Percentiles rank a stretch among this genome's conserved stretches.
Conservation (phyloP, 139 green algal species). For the Chlorella sp. region DNA sequence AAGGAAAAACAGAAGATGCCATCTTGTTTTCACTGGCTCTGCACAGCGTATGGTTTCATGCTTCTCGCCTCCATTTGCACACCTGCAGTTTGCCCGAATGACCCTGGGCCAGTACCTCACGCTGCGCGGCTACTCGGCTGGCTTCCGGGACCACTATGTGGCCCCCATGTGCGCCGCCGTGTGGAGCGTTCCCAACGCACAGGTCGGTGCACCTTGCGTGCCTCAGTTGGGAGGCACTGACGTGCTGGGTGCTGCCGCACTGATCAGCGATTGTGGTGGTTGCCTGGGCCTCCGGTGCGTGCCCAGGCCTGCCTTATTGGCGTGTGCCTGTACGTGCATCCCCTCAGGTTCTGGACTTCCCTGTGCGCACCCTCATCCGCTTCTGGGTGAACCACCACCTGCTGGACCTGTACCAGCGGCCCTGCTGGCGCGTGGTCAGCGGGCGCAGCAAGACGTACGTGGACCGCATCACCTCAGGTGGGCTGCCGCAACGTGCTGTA, state of each 20-base stretch:
- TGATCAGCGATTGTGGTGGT: no score
- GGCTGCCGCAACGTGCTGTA: background rate
- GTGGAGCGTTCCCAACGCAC: constrained; percentile 88
- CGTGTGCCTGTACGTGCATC: no score
- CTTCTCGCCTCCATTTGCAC: no score
- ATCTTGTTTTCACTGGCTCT: no score
- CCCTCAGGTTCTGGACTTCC: constrained; percentile 87
- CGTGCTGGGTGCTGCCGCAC: no score
- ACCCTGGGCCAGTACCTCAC: constrained; percentile 85
- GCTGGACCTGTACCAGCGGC: constrained; percentile 88
- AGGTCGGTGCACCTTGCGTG: constrained; percentile 46
- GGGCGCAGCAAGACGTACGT: constrained; percentile 86
- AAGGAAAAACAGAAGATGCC: no score
- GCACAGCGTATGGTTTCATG: no score
- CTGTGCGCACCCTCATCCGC: constrained; percentile 84
- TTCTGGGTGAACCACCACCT: constrained; percentile 99
- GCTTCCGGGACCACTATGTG: constrained; percentile 87
- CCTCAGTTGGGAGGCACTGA: no score
- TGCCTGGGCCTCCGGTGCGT: no score
- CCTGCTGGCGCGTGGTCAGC: constrained; percentile 91
- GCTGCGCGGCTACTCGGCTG: constrained; percentile 66
- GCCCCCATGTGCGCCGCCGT: constrained; percentile 97
- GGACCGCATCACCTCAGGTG: constrained; percentile 68
- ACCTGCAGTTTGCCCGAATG: constrained; percentile 32
- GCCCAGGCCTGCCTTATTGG: no score